Conservation (phyloP, 2,329 filamentous ascomycete species). For the Nannizziopsis barbatae region DNA sequence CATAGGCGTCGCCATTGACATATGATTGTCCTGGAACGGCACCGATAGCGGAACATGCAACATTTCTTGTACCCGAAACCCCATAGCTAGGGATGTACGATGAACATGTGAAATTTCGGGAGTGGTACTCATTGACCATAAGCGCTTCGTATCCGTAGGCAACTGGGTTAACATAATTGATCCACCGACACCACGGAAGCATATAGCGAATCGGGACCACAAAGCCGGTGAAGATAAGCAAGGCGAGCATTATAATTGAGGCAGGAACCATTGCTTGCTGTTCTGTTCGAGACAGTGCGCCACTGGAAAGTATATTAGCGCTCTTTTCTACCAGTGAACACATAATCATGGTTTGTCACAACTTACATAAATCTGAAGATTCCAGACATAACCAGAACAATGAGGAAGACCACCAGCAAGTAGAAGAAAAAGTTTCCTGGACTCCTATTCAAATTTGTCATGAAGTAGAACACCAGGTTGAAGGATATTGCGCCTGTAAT, state of each 20-base stretch:
- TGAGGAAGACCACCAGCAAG: conserved; percentile 62
- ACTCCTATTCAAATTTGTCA: conserved; percentile 66
- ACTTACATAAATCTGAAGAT: too few relatives aligned
- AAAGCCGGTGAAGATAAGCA: conserved; percentile 43
- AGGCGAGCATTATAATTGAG: conserved; percentile 37
- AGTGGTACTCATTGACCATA: conserved; percentile 51
- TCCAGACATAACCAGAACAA: conserved; percentile 78
- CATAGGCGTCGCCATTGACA: conserved; percentile 44
- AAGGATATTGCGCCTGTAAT: neutral
- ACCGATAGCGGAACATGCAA: conserved; percentile 48
- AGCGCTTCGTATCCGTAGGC: conserved; percentile 53
- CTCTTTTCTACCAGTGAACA: too few relatives aligned
- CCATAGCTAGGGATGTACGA: conserved; percentile 47
- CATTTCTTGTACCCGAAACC: conserved; percentile 36
- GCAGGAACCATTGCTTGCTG: conserved; percentile 50
- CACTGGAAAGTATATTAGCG: conserved; percentile 55
- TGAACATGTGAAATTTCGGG: conserved; percentile 44
- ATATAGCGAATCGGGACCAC: conserved; percentile 41
- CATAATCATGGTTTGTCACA: too few relatives aligned
- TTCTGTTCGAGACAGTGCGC: conserved; percentile 65
- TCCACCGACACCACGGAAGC: conserved; percentile 82
- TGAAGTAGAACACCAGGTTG: conserved; percentile 59
- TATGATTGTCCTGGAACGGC: conserved; percentile 39
- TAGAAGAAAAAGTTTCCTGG: conserved; percentile 75
- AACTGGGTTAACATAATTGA: conserved; percentile 49